Evolutionary conservation across 1,284 basidiomycete species (phyloP).

Genomic region (Cerioporus squamosus): DNA sequence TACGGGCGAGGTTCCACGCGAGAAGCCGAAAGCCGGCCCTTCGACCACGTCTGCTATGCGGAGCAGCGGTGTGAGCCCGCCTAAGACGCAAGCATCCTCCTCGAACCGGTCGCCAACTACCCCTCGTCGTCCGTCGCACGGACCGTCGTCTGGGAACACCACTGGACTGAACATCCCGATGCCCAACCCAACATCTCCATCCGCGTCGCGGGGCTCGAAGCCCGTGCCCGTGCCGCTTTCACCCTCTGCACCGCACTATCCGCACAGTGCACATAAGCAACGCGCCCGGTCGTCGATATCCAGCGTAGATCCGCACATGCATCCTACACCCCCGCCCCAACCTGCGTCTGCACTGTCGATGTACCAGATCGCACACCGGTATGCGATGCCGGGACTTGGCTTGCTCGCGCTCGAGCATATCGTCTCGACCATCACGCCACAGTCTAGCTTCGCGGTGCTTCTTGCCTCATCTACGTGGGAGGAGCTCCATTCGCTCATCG

Average conservation of each 20-base stretch:
- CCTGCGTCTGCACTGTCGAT: conserved; percentile 78
- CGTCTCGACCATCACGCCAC: conserved; percentile 72
- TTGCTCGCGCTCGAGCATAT: conserved; percentile 76
- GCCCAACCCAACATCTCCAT: conserved; percentile 20
- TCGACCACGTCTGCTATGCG: conserved; percentile 8
- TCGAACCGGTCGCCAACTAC: conserved; percentile 27
- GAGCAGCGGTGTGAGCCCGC: neutral
- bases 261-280: conserved; percentile 50
- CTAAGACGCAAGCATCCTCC: conserved; percentile 21
- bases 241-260: conserved; percentile 41
- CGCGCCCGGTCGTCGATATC: conserved; percentile 37
- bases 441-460: conserved; percentile 72
- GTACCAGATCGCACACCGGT: conserved; percentile 84
- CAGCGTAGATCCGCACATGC: conserved; percentile 71
- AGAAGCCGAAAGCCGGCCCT: conserved; percentile 18
- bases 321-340: conserved; percentile 66
- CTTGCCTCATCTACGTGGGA: conserved; percentile 72
- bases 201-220: conserved; percentile 39
- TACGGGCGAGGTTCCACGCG: conserved; percentile 23
- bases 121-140: conserved; percentile 28
- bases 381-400: conserved; percentile 69
- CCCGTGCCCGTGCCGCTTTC: conserved; percentile 45
- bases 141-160: conserved; percentile 24
- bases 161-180: conserved; percentile 22
- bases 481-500: conserved; percentile 62